These are phyloP conservation scores for Salix arbutifolia DNA, from an alignment of 345 rosid species.

Conservation along the genomic window DNA sequence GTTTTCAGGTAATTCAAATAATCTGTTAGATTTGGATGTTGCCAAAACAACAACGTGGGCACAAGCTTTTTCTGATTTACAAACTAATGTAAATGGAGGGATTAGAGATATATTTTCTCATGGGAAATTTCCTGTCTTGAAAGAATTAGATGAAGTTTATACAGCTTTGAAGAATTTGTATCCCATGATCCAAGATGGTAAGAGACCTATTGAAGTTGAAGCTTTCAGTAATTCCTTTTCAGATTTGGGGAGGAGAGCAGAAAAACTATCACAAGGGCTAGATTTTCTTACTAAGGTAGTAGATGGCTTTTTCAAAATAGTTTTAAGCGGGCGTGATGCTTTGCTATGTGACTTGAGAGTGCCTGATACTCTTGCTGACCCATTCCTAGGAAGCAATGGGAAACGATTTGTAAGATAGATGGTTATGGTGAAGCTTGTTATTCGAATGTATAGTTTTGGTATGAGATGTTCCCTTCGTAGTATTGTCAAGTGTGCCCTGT, in stretches of 20 bases:
- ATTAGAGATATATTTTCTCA: conserved; percentile 41
- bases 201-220: conserved; percentile 34
- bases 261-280: conserved; percentile 57
- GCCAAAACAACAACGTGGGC: conserved; percentile 55
- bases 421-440: conserved; percentile 22
- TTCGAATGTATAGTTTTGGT: conserved; percentile 18
- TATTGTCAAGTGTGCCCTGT: conserved; percentile 11
- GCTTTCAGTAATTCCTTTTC: conserved; percentile 29
- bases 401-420: conserved; percentile 27
- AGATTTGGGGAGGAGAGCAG: conserved; percentile 41
- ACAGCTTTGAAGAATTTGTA: conserved; percentile 51
- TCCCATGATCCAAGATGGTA: conserved; percentile 57
- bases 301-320: conserved; percentile 74
- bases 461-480: conserved; percentile 9
- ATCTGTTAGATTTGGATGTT: conserved; percentile 49
- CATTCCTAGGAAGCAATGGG: conserved; percentile 25
- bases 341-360: conserved; percentile 74
- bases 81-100: conserved; percentile 44
- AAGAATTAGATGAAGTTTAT: conserved; percentile 64
- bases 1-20: conserved; percentile 59
- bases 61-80: conserved; percentile 51
- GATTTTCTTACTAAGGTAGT: conserved; percentile 63
- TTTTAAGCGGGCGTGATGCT: conserved; percentile 72
- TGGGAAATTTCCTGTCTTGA: conserved; percentile 40
- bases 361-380: conserved; percentile 28